phyloP scores from a whole-genome alignment of 208 protist species.

The Porcisia hertigi region DNA sequence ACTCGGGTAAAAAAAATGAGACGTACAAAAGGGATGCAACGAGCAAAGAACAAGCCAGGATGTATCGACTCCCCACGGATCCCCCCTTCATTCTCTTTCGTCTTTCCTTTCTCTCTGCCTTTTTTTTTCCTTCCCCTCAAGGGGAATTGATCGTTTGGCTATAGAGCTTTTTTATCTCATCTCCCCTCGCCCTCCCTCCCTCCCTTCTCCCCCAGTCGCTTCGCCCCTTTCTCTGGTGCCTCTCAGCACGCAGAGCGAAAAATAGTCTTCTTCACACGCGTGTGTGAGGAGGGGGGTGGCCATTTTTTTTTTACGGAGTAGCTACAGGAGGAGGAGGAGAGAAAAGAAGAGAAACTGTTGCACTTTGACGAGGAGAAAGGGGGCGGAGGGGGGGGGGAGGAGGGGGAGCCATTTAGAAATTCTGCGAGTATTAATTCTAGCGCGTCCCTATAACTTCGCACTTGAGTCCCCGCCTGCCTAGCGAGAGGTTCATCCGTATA shows the following conservation, averaged over 20 bases:
- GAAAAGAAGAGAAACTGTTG: too few relatives aligned
- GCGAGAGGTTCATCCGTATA: not conserved
- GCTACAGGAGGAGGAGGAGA: not conserved
- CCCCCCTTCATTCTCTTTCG: not conserved
- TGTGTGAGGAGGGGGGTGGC: not conserved
- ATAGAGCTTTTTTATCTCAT: not conserved
- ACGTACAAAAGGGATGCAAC: not conserved
- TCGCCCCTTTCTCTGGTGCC: not conserved
- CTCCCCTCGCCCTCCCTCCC: not conserved
- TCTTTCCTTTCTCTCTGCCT: not conserved
- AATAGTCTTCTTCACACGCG: not conserved
- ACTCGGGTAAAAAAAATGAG: too few relatives aligned
- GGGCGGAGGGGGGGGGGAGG: too few relatives aligned
- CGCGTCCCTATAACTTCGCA: too few relatives aligned
- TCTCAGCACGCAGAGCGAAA: not conserved
- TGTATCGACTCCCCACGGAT: not conserved
- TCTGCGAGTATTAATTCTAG: not conserved
- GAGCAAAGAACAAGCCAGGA: not conserved
- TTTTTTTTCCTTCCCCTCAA: not conserved
- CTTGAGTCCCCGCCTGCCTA: not conserved
- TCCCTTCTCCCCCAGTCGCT: not conserved
- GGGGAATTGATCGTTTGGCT: not conserved
- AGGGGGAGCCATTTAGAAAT: not conserved
- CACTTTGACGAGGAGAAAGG: too few relatives aligned
- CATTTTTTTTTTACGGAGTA: too few relatives aligned